Percentiles rank a stretch among this genome's conserved stretches.
Conservation (phyloP, 140 eudicot genomes). For the Stevia rebaudiana region DNA sequence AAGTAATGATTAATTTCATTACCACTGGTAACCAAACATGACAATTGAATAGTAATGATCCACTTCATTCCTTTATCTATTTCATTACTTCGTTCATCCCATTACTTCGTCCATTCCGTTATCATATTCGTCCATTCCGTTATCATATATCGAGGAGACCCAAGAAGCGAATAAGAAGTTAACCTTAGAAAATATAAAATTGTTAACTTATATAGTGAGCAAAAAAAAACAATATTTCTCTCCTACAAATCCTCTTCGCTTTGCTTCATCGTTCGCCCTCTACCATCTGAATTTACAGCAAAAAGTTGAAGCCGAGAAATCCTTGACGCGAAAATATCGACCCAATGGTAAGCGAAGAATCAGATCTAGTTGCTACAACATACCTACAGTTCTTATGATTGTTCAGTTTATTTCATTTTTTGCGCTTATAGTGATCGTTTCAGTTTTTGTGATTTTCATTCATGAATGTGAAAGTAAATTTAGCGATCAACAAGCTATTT, state of each 20-base stretch:
- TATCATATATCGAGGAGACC: too few relatives aligned
- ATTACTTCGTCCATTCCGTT: too few relatives aligned
- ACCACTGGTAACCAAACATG: too few relatives aligned
- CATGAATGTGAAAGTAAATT: not conserved
- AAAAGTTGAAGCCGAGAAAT: slow-evolving; percentile 25
- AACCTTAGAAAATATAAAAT: too few relatives aligned
- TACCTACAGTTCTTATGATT: not conserved
- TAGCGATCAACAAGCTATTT: slow-evolving; percentile 4
- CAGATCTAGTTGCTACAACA: slow-evolving; percentile 18
- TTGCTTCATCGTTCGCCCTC: not conserved
- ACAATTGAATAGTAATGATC: too few relatives aligned
- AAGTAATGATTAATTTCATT: too few relatives aligned
- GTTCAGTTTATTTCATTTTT: not conserved
- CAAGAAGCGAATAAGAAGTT: too few relatives aligned
- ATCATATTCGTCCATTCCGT: too few relatives aligned
- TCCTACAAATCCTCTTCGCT: not conserved
- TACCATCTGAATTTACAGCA: not conserved
- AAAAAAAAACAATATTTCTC: too few relatives aligned
- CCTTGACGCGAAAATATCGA: slow-evolving; percentile 21
- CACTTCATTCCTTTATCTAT: too few relatives aligned
- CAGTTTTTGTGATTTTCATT: slow-evolving; percentile 12
- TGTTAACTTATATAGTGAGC: too few relatives aligned
- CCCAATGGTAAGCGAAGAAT: slow-evolving; percentile 16
- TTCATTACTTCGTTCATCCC: too few relatives aligned
- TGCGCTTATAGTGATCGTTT: not conserved